Percentiles rank a stretch among this genome's conserved stretches.
Evolutionary conservation across 305 asterid genomes (phyloP).

Genomic region (Solanum chacoense): DNA sequence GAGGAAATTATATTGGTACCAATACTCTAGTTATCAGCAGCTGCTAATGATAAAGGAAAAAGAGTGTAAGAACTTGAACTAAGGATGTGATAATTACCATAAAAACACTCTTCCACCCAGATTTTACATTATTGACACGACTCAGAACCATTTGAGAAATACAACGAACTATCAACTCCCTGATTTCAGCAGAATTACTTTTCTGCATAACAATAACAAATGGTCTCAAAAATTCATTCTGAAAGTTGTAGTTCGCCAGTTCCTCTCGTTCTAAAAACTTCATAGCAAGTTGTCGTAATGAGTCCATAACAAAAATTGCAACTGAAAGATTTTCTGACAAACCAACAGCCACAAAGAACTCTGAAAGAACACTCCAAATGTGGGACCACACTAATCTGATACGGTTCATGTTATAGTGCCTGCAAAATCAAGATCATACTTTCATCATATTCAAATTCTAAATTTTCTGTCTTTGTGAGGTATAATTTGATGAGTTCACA

Average conservation of each 20-base stretch:
- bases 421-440: conserved; percentile 35
- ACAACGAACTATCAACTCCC: conserved; percentile 92
- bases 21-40: neutral
- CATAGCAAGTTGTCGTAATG: conserved; percentile 95
- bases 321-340: conserved; percentile 93
- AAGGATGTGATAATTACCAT: conserved; percentile 41
- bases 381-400: conserved; percentile 98
- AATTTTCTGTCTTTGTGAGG: neutral
- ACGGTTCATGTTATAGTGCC: conserved; percentile 98
- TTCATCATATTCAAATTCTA: neutral
- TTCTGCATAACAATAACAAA: conserved; percentile 92
- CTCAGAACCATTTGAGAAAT: conserved; percentile 98
- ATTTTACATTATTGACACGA: conserved; percentile 89
- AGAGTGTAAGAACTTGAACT: neutral
- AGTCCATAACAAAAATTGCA: conserved; percentile 97
- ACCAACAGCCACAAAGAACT: conserved; percentile 93
- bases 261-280: conserved; percentile 97
- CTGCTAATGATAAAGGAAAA: neutral
- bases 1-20: neutral
- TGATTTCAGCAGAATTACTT: conserved; percentile 83
- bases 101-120: conserved; percentile 99
- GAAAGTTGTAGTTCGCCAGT: conserved; percentile 92
- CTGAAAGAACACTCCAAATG: conserved; percentile 95
- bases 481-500: conserved; percentile 18
- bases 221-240: conserved; percentile 92